A percentile compares a stretch with the other conserved stretches of the same genome.
Evolutionary conservation across 2,329 filamentous ascomycete species (phyloP).

Genomic region (Dactylellina cionopaga): DNA sequence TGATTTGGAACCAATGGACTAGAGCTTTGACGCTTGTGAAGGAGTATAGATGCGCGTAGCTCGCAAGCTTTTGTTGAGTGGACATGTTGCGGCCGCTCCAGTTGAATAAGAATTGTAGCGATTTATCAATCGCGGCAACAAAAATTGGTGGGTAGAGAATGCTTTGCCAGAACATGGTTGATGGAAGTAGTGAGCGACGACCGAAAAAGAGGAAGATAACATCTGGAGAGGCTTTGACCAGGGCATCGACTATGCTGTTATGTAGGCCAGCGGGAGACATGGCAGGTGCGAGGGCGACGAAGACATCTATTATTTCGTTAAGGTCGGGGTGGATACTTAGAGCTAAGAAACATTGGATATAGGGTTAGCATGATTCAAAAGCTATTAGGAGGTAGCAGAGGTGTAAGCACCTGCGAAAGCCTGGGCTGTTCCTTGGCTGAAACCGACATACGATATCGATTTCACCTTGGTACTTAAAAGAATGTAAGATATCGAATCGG

Average conservation of each 20-base stretch:
- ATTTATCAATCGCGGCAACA: constrained; percentile 83
- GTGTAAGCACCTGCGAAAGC: constrained; percentile 75
- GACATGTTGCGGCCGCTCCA: constrained; percentile 89
- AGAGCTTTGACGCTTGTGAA: constrained; percentile 97
- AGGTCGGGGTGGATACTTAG: constrained; percentile 90
- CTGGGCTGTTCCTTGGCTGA: constrained; percentile 96
- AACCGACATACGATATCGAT: constrained; percentile 93
- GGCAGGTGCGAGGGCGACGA: constrained; percentile 92
- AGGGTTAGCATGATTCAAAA: not conserved
- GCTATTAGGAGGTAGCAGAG: not conserved
- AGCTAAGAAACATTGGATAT: constrained; percentile 61
- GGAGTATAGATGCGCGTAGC: constrained; percentile 94
- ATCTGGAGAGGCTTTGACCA: constrained; percentile 92
- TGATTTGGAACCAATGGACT: constrained; percentile 99
- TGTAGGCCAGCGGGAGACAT: constrained; percentile 94
- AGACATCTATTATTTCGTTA: constrained; percentile 93
- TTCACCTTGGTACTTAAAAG: constrained; percentile 81
- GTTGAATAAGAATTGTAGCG: constrained; percentile 83
- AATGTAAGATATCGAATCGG: constrained; percentile 91
- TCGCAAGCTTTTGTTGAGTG: constrained; percentile 87
- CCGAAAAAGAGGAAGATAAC: constrained; percentile 94
- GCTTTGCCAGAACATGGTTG: constrained; percentile 96
- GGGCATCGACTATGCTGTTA: constrained; percentile 88
- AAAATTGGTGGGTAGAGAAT: constrained; percentile 92
- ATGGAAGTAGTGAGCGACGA: constrained; percentile 86